A percentile compares a stretch with the other conserved stretches of the same genome.
Evolutionary conservation across 2,329 filamentous ascomycete genomes (phyloP).

Genomic region (Fusarium chuoi): DNA sequence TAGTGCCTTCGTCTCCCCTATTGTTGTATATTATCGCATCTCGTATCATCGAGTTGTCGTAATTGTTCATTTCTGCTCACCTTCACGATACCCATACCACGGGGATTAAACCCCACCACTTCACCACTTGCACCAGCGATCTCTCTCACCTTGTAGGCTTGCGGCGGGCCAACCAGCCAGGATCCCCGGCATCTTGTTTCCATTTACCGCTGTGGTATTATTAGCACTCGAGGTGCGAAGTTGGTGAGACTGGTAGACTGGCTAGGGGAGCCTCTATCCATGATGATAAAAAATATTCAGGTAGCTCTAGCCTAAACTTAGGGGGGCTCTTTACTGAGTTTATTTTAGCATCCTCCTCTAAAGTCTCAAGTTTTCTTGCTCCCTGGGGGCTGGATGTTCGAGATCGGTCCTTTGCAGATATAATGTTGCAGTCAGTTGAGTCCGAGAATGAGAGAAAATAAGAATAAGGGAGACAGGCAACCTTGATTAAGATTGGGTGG

Average conservation of each 20-base stretch:
- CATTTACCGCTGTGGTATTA: constrained; percentile 21
- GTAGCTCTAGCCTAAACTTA: neutral
- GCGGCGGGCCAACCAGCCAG: constrained; percentile 42
- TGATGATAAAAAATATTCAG: neutral
- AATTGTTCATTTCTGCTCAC: constrained; percentile 42
- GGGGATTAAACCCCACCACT: constrained; percentile 38
- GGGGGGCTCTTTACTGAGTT: neutral
- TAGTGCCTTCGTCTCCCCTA: constrained; percentile 13
- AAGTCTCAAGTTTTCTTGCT: neutral
- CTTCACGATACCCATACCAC: constrained; percentile 11
- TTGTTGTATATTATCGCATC: constrained; percentile 26
- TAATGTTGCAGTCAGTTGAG: constrained; percentile 1
- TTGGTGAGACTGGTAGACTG: neutral
- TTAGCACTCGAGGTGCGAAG: constrained; percentile 2
- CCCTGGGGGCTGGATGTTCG: neutral
- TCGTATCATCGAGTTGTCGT: constrained; percentile 32
- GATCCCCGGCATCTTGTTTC: constrained; percentile 25
- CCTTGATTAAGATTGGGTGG: constrained; percentile 3
- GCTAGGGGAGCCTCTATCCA: neutral
- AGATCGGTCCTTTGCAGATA: constrained; percentile 28
- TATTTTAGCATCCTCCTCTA: neutral
- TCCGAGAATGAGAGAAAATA: constrained; percentile 3
- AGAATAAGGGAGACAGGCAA: constrained; percentile 6
- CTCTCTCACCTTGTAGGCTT: constrained; percentile 35
- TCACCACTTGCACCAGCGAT: constrained; percentile 32